Conservation (phyloP, 345 rosid genomes). For the Aethionema arabicum region DNA sequence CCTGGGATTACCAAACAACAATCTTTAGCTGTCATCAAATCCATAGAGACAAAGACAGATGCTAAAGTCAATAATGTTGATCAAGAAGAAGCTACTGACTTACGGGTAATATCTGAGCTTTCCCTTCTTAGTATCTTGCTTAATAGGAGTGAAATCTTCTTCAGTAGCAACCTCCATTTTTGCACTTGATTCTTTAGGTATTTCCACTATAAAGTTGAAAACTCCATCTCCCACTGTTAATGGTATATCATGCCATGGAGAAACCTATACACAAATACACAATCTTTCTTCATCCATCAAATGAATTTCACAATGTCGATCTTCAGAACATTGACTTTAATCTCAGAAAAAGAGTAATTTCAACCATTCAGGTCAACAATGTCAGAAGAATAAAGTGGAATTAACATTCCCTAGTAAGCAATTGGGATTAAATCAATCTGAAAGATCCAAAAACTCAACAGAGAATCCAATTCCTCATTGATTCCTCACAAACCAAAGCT, state of each 20-base stretch:
- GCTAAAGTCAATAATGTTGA: slow-evolving; percentile 5
- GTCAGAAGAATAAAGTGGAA: too few relatives aligned
- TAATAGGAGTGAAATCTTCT: slow-evolving; percentile 85
- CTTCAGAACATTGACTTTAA: background rate
- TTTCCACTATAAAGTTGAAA: slow-evolving; percentile 81
- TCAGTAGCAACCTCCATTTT: slow-evolving; percentile 99
- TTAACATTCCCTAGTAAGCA: too few relatives aligned
- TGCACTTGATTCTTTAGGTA: slow-evolving; percentile 89
- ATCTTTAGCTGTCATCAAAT: background rate
- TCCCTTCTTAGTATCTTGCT: slow-evolving; percentile 59
- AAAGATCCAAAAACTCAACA: background rate
- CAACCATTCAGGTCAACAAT: too few relatives aligned
- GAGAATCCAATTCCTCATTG: background rate
- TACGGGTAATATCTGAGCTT: slow-evolving; percentile 44
- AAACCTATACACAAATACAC: slow-evolving; percentile 48
- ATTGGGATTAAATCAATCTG: slow-evolving; percentile 2
- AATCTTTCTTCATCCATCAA: background rate
- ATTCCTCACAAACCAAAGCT: background rate
- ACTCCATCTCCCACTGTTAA: slow-evolving; percentile 77
- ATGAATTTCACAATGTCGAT: slow-evolving; percentile 1
- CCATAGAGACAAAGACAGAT: background rate
- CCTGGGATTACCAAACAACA: slow-evolving; percentile 37
- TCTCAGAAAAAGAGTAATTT: background rate
- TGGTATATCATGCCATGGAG: slow-evolving; percentile 97
- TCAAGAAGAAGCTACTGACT: slow-evolving; percentile 11